Percentiles rank a stretch among this genome's conserved stretches.
Evolutionary conservation across 345 rosid genomes (phyloP).

Genomic region (Psidium friedrichsthalianum): DNA sequence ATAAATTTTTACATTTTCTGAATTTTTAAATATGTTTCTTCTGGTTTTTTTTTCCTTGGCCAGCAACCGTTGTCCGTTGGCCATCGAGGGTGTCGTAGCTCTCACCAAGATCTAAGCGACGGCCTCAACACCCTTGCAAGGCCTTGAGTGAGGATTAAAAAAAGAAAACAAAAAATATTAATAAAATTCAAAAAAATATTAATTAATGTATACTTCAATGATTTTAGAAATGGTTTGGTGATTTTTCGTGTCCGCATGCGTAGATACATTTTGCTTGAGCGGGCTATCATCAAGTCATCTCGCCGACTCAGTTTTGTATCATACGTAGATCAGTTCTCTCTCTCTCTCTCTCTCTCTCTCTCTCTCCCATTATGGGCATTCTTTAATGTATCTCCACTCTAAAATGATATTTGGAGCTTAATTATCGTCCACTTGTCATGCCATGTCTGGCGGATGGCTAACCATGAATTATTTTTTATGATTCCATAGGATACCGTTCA

Average conservation of each 20-base stretch:
- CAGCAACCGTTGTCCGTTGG: too few species aligned
- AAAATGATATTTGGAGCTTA: neutral
- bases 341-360: neutral
- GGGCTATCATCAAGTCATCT: neutral
- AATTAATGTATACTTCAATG: too few species aligned
- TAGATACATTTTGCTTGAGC: neutral
- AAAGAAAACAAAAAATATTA: too few species aligned
- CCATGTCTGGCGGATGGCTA: neutral
- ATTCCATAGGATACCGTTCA: neutral
- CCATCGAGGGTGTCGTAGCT: too few species aligned
- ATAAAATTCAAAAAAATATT: too few species aligned
- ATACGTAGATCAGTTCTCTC: neutral
- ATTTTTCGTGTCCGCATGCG: neutral
- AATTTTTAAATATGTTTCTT: too few species aligned
- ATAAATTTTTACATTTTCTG: too few species aligned
- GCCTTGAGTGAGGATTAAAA: too few species aligned
- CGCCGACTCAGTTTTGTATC: neutral
- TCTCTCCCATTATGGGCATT: neutral
- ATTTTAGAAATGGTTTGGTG: too few species aligned
- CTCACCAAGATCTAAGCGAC: too few species aligned
- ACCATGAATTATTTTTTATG: neutral
- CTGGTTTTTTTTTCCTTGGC: too few species aligned
- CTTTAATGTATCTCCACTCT: neutral
- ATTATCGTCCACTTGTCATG: neutral
- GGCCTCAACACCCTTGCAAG: too few species aligned